Evolutionary conservation across 441 rosid genomes (phyloP).

Genomic region (Omphalea diandra): DNA sequence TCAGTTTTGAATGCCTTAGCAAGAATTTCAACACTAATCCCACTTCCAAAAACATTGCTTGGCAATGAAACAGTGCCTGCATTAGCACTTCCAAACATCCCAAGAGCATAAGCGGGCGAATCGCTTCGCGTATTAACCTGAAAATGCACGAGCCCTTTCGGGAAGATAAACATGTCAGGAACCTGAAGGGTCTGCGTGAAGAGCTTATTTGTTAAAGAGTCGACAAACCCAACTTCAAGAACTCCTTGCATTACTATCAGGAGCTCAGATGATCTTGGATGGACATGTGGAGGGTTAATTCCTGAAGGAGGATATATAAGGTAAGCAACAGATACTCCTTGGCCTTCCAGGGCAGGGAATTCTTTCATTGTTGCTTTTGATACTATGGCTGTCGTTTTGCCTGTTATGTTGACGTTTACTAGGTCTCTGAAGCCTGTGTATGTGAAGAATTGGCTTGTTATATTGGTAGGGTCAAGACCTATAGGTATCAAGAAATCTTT

Average conservation of each 20-base stretch:
- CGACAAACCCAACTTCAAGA: constrained; percentile 22
- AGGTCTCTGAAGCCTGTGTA: constrained; percentile 25
- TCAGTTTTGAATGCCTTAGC: constrained; percentile 19
- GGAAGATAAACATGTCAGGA: constrained; percentile 24
- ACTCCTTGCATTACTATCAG: constrained; percentile 23
- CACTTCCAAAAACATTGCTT: constrained; percentile 13
- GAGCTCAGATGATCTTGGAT: constrained; percentile 31
- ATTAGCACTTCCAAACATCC: constrained; percentile 21
- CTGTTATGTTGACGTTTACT: constrained; percentile 2
- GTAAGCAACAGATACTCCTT: constrained; percentile 23
- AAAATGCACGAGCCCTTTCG: constrained; percentile 24
- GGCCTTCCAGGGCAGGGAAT: constrained; percentile 30
- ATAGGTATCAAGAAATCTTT: constrained; percentile 22
- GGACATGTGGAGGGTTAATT: constrained; percentile 34
- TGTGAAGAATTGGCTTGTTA: constrained; percentile 21
- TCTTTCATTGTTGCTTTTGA: constrained; percentile 26
- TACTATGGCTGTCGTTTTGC: constrained; percentile 7
- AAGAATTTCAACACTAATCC: constrained; percentile 20
- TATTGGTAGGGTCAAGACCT: background rate
- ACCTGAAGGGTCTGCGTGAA: constrained; percentile 14
- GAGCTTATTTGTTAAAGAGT: constrained; percentile 14
- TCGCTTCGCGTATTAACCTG: constrained; percentile 13
- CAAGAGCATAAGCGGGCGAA: constrained; percentile 18
- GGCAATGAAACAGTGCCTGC: constrained; percentile 22
- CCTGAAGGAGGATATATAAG: constrained; percentile 27